A percentile compares a stretch with the other conserved stretches of the same genome.
phyloP scores from a whole-genome alignment of 2,329 filamentous ascomycete species.

The Alternaria ethzedia region DNA sequence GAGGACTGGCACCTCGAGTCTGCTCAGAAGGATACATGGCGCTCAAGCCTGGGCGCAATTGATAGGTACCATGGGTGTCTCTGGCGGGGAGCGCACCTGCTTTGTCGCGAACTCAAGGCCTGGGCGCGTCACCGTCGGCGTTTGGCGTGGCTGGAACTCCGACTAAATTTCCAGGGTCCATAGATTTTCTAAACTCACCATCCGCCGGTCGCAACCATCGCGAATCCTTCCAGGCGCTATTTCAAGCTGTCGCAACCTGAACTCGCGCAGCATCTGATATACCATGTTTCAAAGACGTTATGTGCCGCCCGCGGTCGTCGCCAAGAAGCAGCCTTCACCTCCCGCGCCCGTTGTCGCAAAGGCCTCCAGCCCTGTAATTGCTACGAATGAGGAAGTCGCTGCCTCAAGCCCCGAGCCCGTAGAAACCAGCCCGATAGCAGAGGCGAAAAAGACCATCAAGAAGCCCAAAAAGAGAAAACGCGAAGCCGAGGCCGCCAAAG shows the following conservation, averaged over 20 bases:
- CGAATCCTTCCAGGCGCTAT: background rate
- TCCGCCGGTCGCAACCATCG: slow-evolving; percentile 3
- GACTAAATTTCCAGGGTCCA: slow-evolving; percentile 33
- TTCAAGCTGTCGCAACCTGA: background rate
- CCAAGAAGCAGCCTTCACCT: slow-evolving; percentile 9
- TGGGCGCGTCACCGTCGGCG: slow-evolving; percentile 34
- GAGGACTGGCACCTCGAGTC: slow-evolving; percentile 30
- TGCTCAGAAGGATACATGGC: slow-evolving; percentile 28
- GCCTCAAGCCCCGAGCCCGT: slow-evolving; percentile 3
- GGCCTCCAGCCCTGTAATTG: background rate
- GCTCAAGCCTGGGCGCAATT: slow-evolving; percentile 10
- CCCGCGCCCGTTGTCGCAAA: background rate
- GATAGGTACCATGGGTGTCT: background rate
- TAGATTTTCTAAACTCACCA: slow-evolving; percentile 23
- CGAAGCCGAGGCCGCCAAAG: slow-evolving; percentile 25
- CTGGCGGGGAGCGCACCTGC: background rate
- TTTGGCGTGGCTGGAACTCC: slow-evolving; percentile 23
- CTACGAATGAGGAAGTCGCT: background rate
- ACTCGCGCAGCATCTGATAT: background rate
- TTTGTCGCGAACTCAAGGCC: background rate
- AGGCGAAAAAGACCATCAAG: slow-evolving; percentile 26
- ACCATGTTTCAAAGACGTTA: slow-evolving; percentile 50
- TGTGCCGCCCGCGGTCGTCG: slow-evolving; percentile 46
- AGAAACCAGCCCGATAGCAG: slow-evolving; percentile 8
- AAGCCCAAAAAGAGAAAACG: slow-evolving; percentile 48